Conservation (phyloP, 2,329 filamentous ascomycete genomes). For the Apiospora phragmitis region DNA sequence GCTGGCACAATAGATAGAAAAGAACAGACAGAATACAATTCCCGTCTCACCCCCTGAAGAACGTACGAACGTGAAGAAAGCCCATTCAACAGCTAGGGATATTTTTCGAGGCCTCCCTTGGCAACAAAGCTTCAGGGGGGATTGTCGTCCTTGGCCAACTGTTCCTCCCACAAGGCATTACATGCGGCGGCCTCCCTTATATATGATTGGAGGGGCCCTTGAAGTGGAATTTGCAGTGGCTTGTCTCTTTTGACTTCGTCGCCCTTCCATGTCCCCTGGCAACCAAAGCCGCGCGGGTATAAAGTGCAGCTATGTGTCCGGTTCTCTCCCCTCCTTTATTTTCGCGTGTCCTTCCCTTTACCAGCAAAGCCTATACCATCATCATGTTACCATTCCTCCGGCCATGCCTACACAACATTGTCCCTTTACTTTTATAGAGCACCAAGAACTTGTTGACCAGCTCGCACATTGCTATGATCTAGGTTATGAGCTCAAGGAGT, state of each 20-base stretch:
- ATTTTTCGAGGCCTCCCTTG: no score
- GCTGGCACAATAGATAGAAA: no score
- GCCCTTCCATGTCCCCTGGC: no score
- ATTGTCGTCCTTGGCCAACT: background rate
- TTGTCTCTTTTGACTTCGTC: no score
- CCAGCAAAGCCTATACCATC: background rate
- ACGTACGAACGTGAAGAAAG: no score
- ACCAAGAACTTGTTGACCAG: background rate
- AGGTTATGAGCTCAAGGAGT: background rate
- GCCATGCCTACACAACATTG: background rate
- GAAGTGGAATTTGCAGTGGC: background rate
- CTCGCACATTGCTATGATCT: background rate
- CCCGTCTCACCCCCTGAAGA: no score
- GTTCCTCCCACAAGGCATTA: background rate
- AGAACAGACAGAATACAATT: no score
- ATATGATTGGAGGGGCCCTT: background rate
- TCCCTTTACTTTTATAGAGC: background rate
- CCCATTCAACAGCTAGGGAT: no score
- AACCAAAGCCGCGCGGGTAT: no score
- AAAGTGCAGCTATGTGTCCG: background rate
- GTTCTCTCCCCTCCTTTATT: background rate
- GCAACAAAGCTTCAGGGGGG: background rate
- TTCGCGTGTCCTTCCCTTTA: background rate
- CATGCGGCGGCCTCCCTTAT: no score
- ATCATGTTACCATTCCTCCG: background rate